Evolutionary conservation across 1,139 yeast genomes (phyloP).

Genomic region (Pichia sp.): DNA sequence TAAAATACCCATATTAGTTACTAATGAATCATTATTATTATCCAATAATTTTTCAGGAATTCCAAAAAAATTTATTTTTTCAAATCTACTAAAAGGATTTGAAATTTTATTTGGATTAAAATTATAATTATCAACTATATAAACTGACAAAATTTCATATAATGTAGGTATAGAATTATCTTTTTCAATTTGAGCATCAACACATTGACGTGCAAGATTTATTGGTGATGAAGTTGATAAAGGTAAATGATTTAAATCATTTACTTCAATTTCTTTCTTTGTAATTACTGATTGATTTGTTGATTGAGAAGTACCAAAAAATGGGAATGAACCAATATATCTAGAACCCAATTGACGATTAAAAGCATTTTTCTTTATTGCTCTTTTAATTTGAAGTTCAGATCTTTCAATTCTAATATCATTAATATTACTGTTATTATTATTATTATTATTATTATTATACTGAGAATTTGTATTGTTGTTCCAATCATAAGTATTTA

Average conservation of each 20-base stretch:
- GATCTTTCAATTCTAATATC: constrained; percentile 20
- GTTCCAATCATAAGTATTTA: neutral
- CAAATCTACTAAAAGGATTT: constrained; percentile 62
- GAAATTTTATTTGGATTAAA: constrained; percentile 24
- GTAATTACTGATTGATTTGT: constrained; percentile 1
- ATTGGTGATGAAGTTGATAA: constrained; percentile 28
- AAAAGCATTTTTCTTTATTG: constrained; percentile 14
- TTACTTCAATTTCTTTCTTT: constrained; percentile 9
- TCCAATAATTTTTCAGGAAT: constrained; percentile 82
- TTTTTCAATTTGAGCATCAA: constrained; percentile 27
- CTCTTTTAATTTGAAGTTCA: constrained; percentile 25
- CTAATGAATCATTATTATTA: constrained; percentile 41
- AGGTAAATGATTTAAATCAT: constrained; percentile 19
- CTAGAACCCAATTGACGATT: constrained; percentile 7
- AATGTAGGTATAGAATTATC: constrained; percentile 29
- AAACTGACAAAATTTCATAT: constrained; percentile 27
- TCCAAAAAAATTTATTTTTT: constrained; percentile 57
- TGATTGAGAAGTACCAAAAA: constrained; percentile 8
- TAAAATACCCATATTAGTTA: constrained; percentile 76
- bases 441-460: neutral
- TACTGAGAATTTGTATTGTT: neutral
- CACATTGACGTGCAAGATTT: constrained; percentile 26
- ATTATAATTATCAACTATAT: constrained; percentile 31
- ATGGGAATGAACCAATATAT: constrained; percentile 9
- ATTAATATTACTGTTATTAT: constrained; percentile 4